Percentiles rank a stretch among this genome's conserved stretches.
These are phyloP conservation scores for Thraustochytrium sp. DNA, from an alignment of 352 stramenopile genomes.

Conservation along the genomic window DNA sequence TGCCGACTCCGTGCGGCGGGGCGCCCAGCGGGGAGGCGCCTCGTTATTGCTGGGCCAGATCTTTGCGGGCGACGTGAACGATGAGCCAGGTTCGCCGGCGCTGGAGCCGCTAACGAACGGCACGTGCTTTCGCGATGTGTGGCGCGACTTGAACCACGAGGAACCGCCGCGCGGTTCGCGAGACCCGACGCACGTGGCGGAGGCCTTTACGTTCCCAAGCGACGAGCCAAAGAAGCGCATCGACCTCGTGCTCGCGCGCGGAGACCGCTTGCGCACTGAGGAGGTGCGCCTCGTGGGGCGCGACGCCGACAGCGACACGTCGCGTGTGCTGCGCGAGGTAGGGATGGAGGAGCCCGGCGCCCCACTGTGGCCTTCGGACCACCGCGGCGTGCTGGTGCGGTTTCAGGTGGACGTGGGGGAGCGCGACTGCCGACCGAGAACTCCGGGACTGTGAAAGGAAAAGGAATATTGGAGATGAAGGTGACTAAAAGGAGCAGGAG, in stretches of 20 bases:
- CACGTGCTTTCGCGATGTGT: constrained; percentile 63
- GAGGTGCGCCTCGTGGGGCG: neutral
- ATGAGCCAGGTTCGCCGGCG: constrained; percentile 68
- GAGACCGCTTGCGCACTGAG: constrained; percentile 47
- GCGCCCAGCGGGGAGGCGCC: constrained; percentile 41
- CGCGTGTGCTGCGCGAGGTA: constrained; percentile 57
- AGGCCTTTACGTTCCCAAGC: constrained; percentile 73
- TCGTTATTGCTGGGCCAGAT: constrained; percentile 58
- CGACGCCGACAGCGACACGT: constrained; percentile 57
- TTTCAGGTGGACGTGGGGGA: constrained; percentile 57
- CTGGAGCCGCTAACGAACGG: constrained; percentile 53
- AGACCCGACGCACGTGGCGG: constrained; percentile 53
- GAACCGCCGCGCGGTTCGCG: constrained; percentile 62
- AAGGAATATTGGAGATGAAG: neutral
- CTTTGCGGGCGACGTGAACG: constrained; percentile 73
- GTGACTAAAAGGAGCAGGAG: constrained; percentile 71
- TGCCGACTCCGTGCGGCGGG: constrained; percentile 63
- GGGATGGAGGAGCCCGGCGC: constrained; percentile 69
- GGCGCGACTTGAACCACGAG: constrained; percentile 57
- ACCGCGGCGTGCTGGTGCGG: constrained; percentile 68
- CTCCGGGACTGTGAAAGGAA: neutral
- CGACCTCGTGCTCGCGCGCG: constrained; percentile 62
- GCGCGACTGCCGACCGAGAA: too few species aligned
- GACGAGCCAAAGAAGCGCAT: constrained; percentile 76
- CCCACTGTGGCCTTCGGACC: constrained; percentile 73